Evolutionary conservation across 371 early-diverging fungal genomes (phyloP), one percentile per base, ranked within the genome.

Genomic region (Smittium culicis): DNA sequence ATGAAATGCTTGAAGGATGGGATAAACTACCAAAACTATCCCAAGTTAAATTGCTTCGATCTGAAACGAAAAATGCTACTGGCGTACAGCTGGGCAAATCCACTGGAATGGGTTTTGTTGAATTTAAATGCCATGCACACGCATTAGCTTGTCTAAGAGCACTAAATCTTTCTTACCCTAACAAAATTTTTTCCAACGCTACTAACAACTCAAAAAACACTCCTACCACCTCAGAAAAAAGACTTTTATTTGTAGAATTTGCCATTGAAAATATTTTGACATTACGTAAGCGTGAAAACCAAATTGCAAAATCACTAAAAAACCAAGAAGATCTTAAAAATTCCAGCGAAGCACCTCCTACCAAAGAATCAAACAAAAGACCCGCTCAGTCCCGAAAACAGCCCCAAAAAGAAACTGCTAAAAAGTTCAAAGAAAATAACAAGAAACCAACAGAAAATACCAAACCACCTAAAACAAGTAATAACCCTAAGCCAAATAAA

Each of bases 21-120:
- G 81, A 84, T 64, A 79, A 80, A 67, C 76, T 79, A 67, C 87
- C 88, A 1, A 76, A 76, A 34, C 75, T 89, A 31, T 82, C 77
- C 67, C 91, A 90, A 80, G 89, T 89, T 66, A 95, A 96, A 80
- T 80, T 96, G 63, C 79, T 93, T 30, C 80, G 88, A 62, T 68
- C 71, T 1, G 85, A 84, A 68, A 89, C 88, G 66, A 81, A 90
- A 61, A 79, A 89, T 27, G 94, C 94, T 72, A 70, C 81, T 2
- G 71, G 70, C 1, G 87, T 88, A 0, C 79, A 83, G 31, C 73
- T 84, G 69, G 73, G 80, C 3, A 81, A 86, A 55, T 89, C 90
- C 68, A 89, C 88, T 75, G 96, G 97, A 61, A 94, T 86, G 68
- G 96, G 90, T 33, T 96, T 96, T 81, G 79, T 96, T 75, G 95